Evolutionary conservation across 2,329 filamentous ascomycete genomes (phyloP).

Genomic region (Alternaria incomplexa): DNA sequence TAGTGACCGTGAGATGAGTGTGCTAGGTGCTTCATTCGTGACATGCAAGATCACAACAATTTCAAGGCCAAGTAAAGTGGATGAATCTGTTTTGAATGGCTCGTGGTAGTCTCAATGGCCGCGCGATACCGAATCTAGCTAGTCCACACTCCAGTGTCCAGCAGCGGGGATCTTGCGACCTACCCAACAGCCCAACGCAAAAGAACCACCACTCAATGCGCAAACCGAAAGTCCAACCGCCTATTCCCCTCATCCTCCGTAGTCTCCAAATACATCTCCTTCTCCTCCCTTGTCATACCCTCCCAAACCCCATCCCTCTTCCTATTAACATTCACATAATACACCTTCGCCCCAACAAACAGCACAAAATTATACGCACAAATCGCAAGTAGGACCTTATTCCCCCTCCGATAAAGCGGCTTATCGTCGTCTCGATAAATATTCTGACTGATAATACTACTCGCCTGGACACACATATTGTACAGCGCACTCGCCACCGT

Average conservation of each 20-base stretch:
- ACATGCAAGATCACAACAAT: background rate
- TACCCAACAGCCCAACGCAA: background rate
- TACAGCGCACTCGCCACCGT: conserved; percentile 53
- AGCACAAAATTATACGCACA: conserved; percentile 58
- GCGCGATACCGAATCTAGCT: background rate
- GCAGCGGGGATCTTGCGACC: too few species aligned
- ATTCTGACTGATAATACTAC: conserved; percentile 42
- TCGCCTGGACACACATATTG: conserved; percentile 49
- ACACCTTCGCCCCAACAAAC: conserved; percentile 60
- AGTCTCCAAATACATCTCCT: conserved; percentile 44
- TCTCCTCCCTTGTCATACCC: conserved; percentile 43
- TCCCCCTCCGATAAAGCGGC: conserved; percentile 59
- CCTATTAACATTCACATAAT: conserved; percentile 60
- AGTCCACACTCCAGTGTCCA: background rate
- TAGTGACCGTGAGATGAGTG: background rate
- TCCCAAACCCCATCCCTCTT: conserved; percentile 40
- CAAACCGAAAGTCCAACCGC: conserved; percentile 30
- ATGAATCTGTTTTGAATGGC: background rate
- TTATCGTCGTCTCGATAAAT: conserved; percentile 64
- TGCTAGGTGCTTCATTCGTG: background rate
- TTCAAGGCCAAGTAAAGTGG: background rate
- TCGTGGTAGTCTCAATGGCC: background rate
- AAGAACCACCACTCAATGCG: background rate
- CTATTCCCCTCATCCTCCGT: conserved; percentile 48
- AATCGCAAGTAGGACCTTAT: conserved; percentile 60